Base-by-base conservation (phyloP, 306 rosid species). In the Astragalus membranaceus region DNA sequence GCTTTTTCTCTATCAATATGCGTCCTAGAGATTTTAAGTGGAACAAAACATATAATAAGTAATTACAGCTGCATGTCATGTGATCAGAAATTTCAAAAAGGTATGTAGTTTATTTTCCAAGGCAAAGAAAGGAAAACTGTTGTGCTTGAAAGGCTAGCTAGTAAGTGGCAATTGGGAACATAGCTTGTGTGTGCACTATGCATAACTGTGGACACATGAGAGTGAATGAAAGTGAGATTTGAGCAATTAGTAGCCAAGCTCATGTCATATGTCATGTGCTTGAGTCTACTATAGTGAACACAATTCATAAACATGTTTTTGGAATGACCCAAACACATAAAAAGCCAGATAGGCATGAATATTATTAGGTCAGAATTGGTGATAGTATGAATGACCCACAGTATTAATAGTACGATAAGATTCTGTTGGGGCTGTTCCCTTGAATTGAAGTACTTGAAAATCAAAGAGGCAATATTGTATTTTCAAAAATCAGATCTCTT, bases 381-480 rank as follows among this genome's bases (percentile, higher is more conserved):
- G 80, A 73, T 41, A 14, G 9, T 6, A 5, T 48, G 42, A 65
- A 64, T 78, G 88, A 35, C 89, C 92, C 89, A 82, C 88, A 56
- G 20, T 30, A 71, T 82, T 65, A 82, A 81, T 69, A 52, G 69
- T 79, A 84, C 80, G 75, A 73, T 73, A 81, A 83, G 87, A 86
- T 90, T 90, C 90, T 82, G 87, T 79, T 86, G 89, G 83, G 84
- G 85, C 67, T 84, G 94, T 78, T 88, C 88, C 90, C 87, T 83
- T 82, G 82, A 69, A 26, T 26, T 26, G 79, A 73, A 50, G 73
- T 75, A 60, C 76, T 64, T 67, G 58, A 58, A 84, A 74, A 14
- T 74, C 77, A 74, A 64, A 56, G 51, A 50, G 56, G 48, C 68
- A 55, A 46, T 52, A 26, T 76, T 59, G 54, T 59, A 64, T 84